Base-by-base conservation (phyloP, 768 basidiomycete genomes). In the Mycena belliarum region DNA sequence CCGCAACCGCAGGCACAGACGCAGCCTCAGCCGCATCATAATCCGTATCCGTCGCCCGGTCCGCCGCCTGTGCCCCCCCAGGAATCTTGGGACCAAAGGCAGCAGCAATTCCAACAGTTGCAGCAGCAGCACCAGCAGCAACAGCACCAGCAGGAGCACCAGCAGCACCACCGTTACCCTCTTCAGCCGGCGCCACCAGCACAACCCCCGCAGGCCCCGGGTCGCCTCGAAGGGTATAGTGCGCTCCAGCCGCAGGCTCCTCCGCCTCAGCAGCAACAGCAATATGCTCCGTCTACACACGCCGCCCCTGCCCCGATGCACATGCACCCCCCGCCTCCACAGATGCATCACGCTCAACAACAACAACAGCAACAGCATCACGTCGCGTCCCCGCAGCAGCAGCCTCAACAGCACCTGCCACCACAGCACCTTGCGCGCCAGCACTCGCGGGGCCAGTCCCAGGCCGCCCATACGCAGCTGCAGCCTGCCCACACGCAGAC, bases 11-110 rank as follows among this genome's bases (percentile, higher is more conserved):
- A 38, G 37, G 18, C 37, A 6, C 37, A 38, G 10, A 5, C 42
- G 21, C 63, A 50, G 38, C 68, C 70, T 15, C 71, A 74, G 18
- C 70, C 75, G 21, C 76, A 77, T 60, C 76, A 78, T 59, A 78
- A 78, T 57, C 74, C 79, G 10, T 81, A 80, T 56, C 79, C 79
- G n/a, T 73, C 78, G 42, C 74, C 76, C 50, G 73, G 70, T 5
- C 73, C 78, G 1, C 72, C 75, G 15, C 68, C 75, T 21, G 71
- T 76, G 6, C 73, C 78, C 26, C 73, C 75, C 32, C 71, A 79
- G 61, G 71, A 70, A 8, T 68, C 73, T 25, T 79, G 78, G 78
- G 69, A 72, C 16, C 74, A 72, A 18, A 72, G 65, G 15, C 72
- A 72, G 38, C 69, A 70, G 12, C 65, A 63, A 37, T 54, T 52